Conservation (phyloP, 2,329 filamentous ascomycete genomes). For the Calycina marina region DNA sequence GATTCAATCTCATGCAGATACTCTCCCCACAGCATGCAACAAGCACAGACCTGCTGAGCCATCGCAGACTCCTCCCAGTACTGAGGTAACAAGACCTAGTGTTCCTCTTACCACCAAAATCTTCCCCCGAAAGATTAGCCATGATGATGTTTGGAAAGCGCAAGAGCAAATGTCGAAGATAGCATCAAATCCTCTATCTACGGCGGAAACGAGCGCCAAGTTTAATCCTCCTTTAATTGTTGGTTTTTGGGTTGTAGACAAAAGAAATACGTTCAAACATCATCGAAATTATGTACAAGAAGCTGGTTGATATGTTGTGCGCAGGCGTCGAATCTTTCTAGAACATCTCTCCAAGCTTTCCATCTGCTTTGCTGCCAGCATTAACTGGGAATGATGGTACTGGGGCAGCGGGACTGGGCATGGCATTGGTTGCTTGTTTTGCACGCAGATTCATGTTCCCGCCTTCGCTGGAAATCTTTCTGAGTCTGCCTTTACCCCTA, state of each 20-base stretch:
- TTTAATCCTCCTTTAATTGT: background rate
- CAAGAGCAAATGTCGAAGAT: too few species aligned
- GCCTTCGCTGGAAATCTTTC: constrained; percentile 21
- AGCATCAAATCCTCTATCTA: too few species aligned
- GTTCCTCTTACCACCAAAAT: background rate
- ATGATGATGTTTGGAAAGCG: too few species aligned
- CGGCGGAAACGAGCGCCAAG: too few species aligned
- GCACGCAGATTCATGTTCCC: constrained; percentile 19
- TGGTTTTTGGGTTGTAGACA: background rate
- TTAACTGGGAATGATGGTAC: constrained; percentile 7
- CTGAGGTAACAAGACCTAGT: background rate
- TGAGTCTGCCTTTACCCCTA: constrained; percentile 10
- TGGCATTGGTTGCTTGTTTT: constrained; percentile 12
- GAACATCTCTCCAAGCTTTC: constrained; percentile 20
- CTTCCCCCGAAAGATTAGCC: too few species aligned
- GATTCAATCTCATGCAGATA: too few species aligned
- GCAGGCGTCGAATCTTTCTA: constrained; percentile 11
- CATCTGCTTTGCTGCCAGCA: constrained; percentile 11
- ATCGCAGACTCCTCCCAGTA: background rate
- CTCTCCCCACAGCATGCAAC: too few species aligned
- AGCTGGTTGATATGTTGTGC: constrained; percentile 9
- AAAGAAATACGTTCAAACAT: constrained; percentile 13
- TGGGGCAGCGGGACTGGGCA: constrained; percentile 19
- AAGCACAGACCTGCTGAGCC: background rate
- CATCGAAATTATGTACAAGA: constrained; percentile 10